Percentiles rank a stretch among this genome's conserved stretches.
phyloP scores from a whole-genome alignment of 2,329 filamentous ascomycete species.

The Helotiales sp. region DNA sequence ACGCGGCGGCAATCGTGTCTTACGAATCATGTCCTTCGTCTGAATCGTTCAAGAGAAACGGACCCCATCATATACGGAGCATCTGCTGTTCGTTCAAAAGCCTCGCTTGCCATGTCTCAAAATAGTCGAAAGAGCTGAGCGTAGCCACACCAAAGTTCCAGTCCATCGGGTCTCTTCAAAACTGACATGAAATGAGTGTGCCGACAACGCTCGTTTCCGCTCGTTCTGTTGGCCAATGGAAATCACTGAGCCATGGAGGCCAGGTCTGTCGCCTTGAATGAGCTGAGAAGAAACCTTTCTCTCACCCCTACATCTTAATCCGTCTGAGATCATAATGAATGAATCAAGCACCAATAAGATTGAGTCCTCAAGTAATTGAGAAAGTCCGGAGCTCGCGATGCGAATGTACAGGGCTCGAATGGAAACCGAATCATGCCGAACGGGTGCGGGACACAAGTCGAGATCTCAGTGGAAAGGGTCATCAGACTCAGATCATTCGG shows the following conservation, averaged over 20 bases:
- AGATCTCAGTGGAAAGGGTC: constrained; percentile 1
- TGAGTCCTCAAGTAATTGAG: neutral
- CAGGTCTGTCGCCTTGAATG: neutral
- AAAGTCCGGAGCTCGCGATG: neutral
- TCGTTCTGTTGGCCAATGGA: neutral
- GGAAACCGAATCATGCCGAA: constrained; percentile 1
- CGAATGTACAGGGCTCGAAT: neutral
- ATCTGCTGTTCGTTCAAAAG: neutral
- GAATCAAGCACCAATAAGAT: neutral
- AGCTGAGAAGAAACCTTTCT: neutral
- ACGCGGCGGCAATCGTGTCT: constrained; percentile 4
- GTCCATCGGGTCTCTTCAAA: neutral
- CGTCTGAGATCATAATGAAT: neutral
- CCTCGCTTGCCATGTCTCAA: neutral
- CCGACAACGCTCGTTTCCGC: neutral
- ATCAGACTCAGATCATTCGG: neutral
- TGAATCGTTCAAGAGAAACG: neutral
- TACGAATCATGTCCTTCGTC: neutral
- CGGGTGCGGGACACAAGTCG: neutral
- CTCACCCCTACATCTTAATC: neutral
- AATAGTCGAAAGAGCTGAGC: neutral
- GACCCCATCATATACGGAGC: too few relatives aligned
- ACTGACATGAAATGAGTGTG: neutral
- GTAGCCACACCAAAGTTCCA: neutral
- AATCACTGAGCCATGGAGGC: neutral